These are phyloP conservation scores for Bretschneidera sinensis DNA, from an alignment of 345 rosid species.

Conservation along the genomic window DNA sequence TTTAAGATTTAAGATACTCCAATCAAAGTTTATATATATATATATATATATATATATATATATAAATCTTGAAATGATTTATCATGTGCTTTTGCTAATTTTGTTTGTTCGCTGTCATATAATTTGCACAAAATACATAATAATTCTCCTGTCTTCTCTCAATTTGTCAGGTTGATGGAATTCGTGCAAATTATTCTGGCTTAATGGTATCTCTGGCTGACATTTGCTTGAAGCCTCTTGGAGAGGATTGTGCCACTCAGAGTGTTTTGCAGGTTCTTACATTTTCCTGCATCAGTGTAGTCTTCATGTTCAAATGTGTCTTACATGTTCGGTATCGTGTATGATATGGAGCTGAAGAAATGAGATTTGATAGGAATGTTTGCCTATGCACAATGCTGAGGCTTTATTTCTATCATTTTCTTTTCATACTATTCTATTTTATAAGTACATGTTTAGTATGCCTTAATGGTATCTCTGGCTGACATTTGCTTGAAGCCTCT, in stretches of 20 bases:
- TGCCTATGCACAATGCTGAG: neutral
- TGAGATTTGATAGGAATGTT: neutral
- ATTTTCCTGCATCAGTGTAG: conserved; percentile 9
- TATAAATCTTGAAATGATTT: conserved; percentile 7
- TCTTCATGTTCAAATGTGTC: too few species aligned
- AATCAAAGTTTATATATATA: too few species aligned
- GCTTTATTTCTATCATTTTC: neutral
- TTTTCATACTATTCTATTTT: conserved; percentile 1
- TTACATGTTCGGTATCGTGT: too few species aligned
- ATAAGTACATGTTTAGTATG: neutral
- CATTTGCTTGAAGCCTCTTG: conserved; percentile 93
- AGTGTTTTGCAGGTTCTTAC: conserved; percentile 78
- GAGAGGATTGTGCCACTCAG: conserved; percentile 91
- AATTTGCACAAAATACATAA: neutral
- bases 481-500: conserved; percentile 96
- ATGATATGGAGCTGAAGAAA: conserved; percentile 3
- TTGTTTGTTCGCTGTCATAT: conserved; percentile 5
- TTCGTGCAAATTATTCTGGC: conserved; percentile 80
- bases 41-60: too few species aligned
- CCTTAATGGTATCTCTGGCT: conserved; percentile 44
- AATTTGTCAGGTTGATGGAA: conserved; percentile 64
- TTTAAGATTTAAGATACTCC: too few species aligned
- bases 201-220: conserved; percentile 58
- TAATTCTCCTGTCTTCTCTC: conserved; percentile 9
- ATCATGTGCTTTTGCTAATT: conserved; percentile 13